Conservation (phyloP, 345 rosid genomes). For the Aegle marmelos region DNA sequence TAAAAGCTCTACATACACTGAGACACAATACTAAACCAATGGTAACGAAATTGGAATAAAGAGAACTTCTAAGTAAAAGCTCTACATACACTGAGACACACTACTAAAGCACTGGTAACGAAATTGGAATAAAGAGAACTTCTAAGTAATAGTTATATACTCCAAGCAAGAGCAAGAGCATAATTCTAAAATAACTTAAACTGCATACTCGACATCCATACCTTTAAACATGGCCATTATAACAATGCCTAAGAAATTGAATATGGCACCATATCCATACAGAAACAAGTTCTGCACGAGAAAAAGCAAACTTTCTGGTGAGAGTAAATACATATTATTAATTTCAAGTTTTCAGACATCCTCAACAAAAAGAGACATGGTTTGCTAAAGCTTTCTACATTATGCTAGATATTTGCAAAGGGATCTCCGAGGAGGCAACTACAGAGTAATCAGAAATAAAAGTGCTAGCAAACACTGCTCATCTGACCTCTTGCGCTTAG, state of each 20-base stretch:
- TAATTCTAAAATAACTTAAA: neutral
- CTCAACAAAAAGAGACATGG: neutral
- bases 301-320: conserved; percentile 1
- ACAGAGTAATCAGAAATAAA: neutral
- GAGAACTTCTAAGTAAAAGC: neutral
- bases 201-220: conserved; percentile 6
- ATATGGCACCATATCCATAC: conserved; percentile 59
- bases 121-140: neutral
- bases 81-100: neutral
- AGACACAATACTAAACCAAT: neutral
- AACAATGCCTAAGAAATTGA: conserved; percentile 51
- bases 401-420: neutral
- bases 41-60: neutral
- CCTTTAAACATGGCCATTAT: conserved; percentile 43
- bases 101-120: neutral
- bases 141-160: neutral
- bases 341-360: neutral
- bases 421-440: neutral
- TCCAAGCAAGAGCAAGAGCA: conserved; percentile 1
- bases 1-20: neutral
- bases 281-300: conserved; percentile 46
- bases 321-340: neutral
- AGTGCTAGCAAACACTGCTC: neutral
- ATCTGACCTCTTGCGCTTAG: neutral
- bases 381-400: neutral